Evolutionary conservation across 2,329 filamentous ascomycete genomes (phyloP), one percentile per base, ranked within the genome.

Genomic region (Monosporascus sp.): DNA sequence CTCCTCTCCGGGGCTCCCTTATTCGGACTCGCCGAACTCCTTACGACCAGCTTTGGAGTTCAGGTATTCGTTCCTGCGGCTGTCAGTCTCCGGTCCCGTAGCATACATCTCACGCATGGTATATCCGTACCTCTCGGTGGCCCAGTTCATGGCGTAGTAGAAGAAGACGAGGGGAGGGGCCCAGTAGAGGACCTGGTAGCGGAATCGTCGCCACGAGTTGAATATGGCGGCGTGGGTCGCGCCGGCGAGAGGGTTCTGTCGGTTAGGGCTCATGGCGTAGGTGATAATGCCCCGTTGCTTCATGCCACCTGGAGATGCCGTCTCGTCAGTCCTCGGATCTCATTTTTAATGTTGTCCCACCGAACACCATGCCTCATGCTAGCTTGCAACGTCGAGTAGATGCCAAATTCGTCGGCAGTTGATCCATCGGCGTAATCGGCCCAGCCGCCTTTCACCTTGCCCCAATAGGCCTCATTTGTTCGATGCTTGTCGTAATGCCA

Each of bases 181-280:
- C 74, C 92, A 86, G 82, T 92, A 99, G 64, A 97, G 85, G 63
- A 96, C 85, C 80, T 97, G 94, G 64, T 81, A 74, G 72, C 85
- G 86, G 76, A 88, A 89, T 68, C 94, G 86, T 74, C 94, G 87
- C 82, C 88, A 95, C 65, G 85, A 87, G 84, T 99, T 99, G 87
- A 97, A 97, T 78, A 97, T 76, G 68, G 92, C 93, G 63, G 87
- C 88, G 73, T 93, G 77, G 60, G 81, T 74, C 56, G 87, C 78
- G 66, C 89, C 90, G 60, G 91, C 91, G 63, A 96, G 81, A 59
- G 91, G 89, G 68, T 89, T 86, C 79, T 96, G 93, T 71, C 89
- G 87, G 82, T 99, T 97, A 63, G 88, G 76, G 64, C 89, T 87
- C 63, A 99, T 70, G 62, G 86, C 81, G 77, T 95, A 97, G 67